Base-by-base conservation (phyloP, 2,329 filamentous ascomycete species). In the Epichloe coenophiala region DNA sequence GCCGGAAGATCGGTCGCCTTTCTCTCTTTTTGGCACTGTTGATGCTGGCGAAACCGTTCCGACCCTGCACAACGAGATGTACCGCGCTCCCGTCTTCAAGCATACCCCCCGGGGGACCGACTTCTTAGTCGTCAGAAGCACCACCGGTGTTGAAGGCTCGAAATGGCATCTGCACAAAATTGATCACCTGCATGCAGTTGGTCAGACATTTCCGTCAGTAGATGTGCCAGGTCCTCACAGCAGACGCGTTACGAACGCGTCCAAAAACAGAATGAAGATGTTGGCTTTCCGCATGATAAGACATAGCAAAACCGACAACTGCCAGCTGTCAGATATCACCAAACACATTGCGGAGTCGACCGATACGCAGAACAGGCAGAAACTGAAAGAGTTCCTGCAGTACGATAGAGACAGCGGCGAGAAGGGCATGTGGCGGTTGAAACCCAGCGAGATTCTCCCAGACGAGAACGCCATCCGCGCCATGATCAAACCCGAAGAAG, bases 241-340 rank as follows among this genome's bases (percentile, higher is more conserved):
- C 38, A 79, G 93, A 54, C 95, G 93, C 65, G 91, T 97, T 33
- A 98, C 93, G 0, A 95, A 94, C 51, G 89, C 91, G n/a, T 84
- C 88, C 37, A 98, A 98, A 72, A 95, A 93, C 66, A 82, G 93
- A 37, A 83, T 98, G 67, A 95, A 93, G 71, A 96, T 96, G 84
- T 82, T 98, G 39, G 86, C 89, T 0, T 96, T 88, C 65, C 86
- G 93, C 47, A 82, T 95, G 64, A 87, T 95, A 60, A 79, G 83
- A 55, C 86, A 87, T 59, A 88, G 84, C 59, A 73, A 80, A 17
- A 78, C 83, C 27, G 73, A 82, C 53, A 76, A 81, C 43, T 77
- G 89, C 23, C 83, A 83, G 21, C 79, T 95, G 15, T 80, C 80
- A n/a, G 87, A 91, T 59, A 86, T 98, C 38, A 96, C 90, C 3